These are phyloP conservation scores for Acanthochlamys bracteata DNA, from an alignment of 106 monocot genomes.

Conservation along the genomic window DNA sequence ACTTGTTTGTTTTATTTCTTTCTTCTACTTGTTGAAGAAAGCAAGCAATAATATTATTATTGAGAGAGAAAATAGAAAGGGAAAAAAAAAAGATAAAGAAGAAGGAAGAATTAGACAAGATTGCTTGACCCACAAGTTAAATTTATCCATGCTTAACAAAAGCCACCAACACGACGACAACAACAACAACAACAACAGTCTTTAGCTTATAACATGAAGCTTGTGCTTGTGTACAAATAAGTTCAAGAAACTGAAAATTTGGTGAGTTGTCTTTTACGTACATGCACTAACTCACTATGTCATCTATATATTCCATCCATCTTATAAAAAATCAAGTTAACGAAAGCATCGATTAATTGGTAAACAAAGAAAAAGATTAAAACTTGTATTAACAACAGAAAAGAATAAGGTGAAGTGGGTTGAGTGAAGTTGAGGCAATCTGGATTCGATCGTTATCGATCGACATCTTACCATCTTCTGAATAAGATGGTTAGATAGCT, in stretches of 20 bases:
- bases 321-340: too few relatives aligned
- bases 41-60: background rate
- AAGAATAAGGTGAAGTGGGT: conserved; percentile 10
- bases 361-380: too few relatives aligned
- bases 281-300: too few relatives aligned
- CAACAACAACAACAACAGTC: background rate
- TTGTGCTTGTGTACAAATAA: too few relatives aligned
- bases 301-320: too few relatives aligned
- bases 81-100: background rate
- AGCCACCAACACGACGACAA: background rate
- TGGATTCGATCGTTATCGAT: conserved; percentile 18
- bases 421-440: conserved; percentile 67
- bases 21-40: conserved; percentile 3
- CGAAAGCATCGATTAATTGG: too few relatives aligned
- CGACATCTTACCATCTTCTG: conserved; percentile 48
- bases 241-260: too few relatives aligned
- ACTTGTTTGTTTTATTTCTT: background rate
- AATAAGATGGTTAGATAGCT: conserved; percentile 27
- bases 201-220: too few relatives aligned
- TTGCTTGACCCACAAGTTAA: conserved; percentile 60
- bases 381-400: too few relatives aligned
- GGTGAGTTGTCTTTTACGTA: too few relatives aligned
- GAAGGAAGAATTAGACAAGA: background rate
- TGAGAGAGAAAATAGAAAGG: conserved; percentile 6
- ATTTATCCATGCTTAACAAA: conserved; percentile 12